Evolutionary conservation across 2,329 filamentous ascomycete species (phyloP), one percentile per base, ranked within the genome.

Genomic region (Colletotrichum spinosum): DNA sequence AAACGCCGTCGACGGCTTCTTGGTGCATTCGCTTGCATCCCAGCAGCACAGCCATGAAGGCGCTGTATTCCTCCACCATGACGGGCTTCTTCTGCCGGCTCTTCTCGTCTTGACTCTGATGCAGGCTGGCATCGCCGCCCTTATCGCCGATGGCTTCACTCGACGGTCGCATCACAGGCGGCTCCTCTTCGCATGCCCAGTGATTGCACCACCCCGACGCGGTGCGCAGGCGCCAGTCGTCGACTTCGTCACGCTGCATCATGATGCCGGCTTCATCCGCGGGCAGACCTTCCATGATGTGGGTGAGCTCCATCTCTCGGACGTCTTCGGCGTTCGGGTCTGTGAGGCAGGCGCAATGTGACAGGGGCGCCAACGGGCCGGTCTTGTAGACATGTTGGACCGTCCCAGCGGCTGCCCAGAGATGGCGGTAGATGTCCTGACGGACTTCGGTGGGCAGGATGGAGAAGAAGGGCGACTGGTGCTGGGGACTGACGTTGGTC

Each of bases 21-120:
- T 39, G 50, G n/a, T 56, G 39, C 59, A 65, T 55, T 11, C 65
- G 65, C 34, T 54, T 67, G 60, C 65, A 67, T 4, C 55, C 33
- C 15, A 67, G 65, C 10, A 65, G 55, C 7, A 51, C 50, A 8
- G 51, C 51, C 8, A 67, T 17, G 42, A 67, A 67, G 6, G 65
- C 60, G 55, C 65, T 67, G 10, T 62, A 65, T 15, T 65, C 62
- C 48, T 62, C 56, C 12, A 65, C 62, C 8, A 62, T 41, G 4
- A 56, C 15, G 2, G 15, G 46, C 1, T 34, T 44, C 13, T 34
- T 48, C 41, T 49, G 17, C 42, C 42, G 38, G 9, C 12, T 7
- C 1, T 8, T n/a, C 13, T 17, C 34, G 2, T 38, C 2, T 8
- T 11, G 8, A 8, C 3, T 33, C 4, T 54, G 8, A 7, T 39